Evolutionary conservation across 306 rosid species (phyloP).

Genomic region (peach (Prunus persica)): DNA sequence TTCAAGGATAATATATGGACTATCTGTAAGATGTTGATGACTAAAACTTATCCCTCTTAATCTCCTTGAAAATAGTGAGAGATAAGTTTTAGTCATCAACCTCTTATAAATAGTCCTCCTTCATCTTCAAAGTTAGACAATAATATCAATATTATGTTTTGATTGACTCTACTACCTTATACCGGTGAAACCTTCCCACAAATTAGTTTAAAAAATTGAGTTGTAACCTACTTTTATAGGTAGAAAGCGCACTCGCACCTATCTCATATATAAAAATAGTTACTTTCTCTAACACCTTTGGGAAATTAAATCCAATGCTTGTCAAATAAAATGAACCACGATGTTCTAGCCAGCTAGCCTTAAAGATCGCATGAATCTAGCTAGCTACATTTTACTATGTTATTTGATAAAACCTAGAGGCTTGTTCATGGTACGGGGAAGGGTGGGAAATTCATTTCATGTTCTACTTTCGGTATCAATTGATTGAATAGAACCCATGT

Average conservation of each 20-base stretch:
- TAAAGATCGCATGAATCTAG: constrained; percentile 20
- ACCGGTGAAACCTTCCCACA: background rate
- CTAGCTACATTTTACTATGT: background rate
- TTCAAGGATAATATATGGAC: no score
- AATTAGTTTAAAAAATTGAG: background rate
- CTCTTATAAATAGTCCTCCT: no score
- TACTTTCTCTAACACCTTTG: constrained; percentile 6
- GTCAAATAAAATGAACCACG: constrained; percentile 17
- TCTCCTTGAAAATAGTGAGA: no score
- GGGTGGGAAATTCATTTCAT: constrained; percentile 4
- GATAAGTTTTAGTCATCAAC: no score
- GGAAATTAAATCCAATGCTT: constrained; percentile 15
- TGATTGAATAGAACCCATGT: background rate
- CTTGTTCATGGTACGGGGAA: constrained; percentile 26
- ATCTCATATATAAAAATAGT: background rate
- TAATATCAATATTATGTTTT: no score
- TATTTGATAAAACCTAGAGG: constrained; percentile 9
- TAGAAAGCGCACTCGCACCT: background rate
- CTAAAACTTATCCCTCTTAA: no score
- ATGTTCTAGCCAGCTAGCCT: constrained; percentile 8
- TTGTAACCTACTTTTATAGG: background rate
- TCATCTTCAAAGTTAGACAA: no score
- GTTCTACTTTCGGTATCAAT: constrained; percentile 34
- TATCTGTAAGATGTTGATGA: no score
- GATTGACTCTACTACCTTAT: no score